Conservation (phyloP, 257 asterid genomes). For the Solanum piurae region DNA sequence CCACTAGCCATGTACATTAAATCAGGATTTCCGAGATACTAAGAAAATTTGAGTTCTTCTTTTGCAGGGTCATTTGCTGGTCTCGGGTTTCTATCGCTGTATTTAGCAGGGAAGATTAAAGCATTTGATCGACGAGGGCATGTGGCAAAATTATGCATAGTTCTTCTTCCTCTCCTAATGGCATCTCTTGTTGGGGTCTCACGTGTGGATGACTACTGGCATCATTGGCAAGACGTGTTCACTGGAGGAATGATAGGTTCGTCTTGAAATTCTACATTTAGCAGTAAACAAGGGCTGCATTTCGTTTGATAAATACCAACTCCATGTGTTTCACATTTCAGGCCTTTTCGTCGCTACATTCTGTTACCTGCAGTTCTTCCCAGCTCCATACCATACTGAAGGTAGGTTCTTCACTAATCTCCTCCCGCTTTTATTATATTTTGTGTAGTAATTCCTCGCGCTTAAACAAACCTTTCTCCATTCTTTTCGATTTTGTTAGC, state of each 20-base stretch:
- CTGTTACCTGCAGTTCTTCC: conserved; percentile 86
- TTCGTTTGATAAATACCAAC: not conserved
- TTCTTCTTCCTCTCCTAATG: conserved; percentile 58
- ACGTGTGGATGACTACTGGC: conserved; percentile 95
- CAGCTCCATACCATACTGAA: conserved; percentile 63
- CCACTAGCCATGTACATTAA: not conserved
- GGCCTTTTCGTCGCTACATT: conserved; percentile 56
- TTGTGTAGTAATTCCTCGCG: not conserved
- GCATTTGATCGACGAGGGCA: conserved; percentile 74
- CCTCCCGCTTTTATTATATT: not conserved
- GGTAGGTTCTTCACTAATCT: conserved; percentile 17
- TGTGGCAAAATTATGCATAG: conserved; percentile 60
- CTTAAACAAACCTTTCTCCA: not conserved
- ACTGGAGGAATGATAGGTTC: conserved; percentile 75
- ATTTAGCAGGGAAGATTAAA: conserved; percentile 68
- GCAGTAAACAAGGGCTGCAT: not conserved
- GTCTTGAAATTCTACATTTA: not conserved
- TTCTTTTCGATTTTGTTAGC: not conserved
- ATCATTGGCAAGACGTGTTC: conserved; percentile 96
- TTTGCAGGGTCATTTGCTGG: conserved; percentile 91
- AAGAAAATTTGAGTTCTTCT: not conserved
- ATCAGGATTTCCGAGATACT: not conserved
- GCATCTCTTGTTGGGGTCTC: conserved; percentile 80
- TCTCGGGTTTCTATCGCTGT: conserved; percentile 63
- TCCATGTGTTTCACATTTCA: conserved; percentile 1